These are phyloP conservation scores for Arachis monticola DNA, from an alignment of 331 rosid species.

Conservation along the genomic window DNA sequence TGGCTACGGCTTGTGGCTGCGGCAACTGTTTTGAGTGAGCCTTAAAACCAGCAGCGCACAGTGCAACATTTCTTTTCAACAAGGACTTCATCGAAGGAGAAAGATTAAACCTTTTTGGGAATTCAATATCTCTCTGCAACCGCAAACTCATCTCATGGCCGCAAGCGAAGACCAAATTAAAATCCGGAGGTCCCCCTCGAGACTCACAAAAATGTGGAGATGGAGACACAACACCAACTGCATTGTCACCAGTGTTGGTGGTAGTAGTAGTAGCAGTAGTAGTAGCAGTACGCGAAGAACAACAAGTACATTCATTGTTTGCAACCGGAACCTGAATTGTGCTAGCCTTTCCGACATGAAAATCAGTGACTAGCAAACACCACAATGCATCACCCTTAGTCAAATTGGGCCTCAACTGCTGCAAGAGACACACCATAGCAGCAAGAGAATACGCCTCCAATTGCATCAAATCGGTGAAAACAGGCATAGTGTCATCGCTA, in stretches of 20 bases:
- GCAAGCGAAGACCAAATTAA: conserved; percentile 50
- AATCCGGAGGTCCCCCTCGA: conserved; percentile 58
- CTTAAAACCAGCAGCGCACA: conserved; percentile 73
- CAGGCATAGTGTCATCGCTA: conserved; percentile 38
- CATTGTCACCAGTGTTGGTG: conserved; percentile 32
- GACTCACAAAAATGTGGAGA: conserved; percentile 58
- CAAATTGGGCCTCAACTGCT: conserved; percentile 66
- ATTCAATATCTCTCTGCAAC: conserved; percentile 67
- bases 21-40: conserved; percentile 60
- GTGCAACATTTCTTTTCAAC: conserved; percentile 71
- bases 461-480: conserved; percentile 66
- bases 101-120: conserved; percentile 71
- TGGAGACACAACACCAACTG: conserved; percentile 8
- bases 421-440: conserved; percentile 69
- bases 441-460: conserved; percentile 64
- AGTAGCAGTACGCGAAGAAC: conserved; percentile 21
- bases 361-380: conserved; percentile 81
- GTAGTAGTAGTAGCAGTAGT: conserved; percentile 44
- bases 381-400: conserved; percentile 84
- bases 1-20: conserved; percentile 36
- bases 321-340: conserved; percentile 59
- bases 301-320: conserved; percentile 5
- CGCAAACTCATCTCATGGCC: conserved; percentile 48
- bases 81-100: conserved; percentile 70
- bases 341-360: conserved; percentile 72